Evolutionary conservation across 2,329 filamentous ascomycete species (phyloP), one percentile per base, ranked within the genome.

Genomic region (Cucurbitaria berberidis): DNA sequence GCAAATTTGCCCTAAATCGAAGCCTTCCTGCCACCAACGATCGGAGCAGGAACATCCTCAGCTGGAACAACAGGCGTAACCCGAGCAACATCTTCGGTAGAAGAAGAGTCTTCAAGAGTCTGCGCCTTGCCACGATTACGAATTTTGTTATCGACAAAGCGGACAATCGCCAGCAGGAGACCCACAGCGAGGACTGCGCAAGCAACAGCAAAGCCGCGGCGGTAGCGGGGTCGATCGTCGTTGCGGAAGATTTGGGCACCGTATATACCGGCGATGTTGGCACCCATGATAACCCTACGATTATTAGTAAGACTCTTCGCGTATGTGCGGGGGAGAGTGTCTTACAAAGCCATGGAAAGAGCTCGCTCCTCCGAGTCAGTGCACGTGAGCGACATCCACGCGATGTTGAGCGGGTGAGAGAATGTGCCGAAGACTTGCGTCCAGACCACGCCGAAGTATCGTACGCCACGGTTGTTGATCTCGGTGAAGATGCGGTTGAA

Each of bases 261-360:
- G 48, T 84, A 84, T 45, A 87, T 86, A 19, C 83, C 84, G 0
- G 84, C 83, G 22, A 82, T 82, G 59, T 87, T 87, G 42, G 83
- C 84, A 18, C 81, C 81, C 84, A 86, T 86, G 53, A 86, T 84
- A 45, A 85, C 77, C 71, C 78, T 80, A 18, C 35, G 16, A 19
- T 26, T 9, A 29, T 59, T n/a, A 34, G 16, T 15, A 4, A 38
- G 5, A 15, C 26, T 18, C 11, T 22, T n/a, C n/a, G n/a, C 3
- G 5, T 4, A 29, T 6, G 16, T 3, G 7, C 1, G 11, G 26
- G 4, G 15, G 13, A 18, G 13, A 10, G 15, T 15, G 29, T 53
- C 58, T 55, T 48, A 82, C 80, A 82, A 76, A 7, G 84, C 83
- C 84, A 86, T 86, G 10, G 83, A 82, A 0, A 86, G 74, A 0